These are phyloP conservation scores for Rutstroemia sp. DNA, from an alignment of 2,329 filamentous ascomycete species.

Conservation along the genomic window DNA sequence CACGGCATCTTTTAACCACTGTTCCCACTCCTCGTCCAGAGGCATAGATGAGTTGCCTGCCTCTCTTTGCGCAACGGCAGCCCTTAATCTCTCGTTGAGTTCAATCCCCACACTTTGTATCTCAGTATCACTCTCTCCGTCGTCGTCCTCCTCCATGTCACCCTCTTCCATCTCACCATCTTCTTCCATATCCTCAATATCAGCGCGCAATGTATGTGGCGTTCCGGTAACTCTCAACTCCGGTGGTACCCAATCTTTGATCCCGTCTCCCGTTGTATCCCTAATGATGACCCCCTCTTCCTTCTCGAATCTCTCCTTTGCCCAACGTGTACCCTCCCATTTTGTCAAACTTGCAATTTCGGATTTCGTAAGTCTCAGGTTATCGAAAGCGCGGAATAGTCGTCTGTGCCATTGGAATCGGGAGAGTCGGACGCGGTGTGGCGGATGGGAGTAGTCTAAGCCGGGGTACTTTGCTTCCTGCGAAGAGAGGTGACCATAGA, in stretches of 20 bases:
- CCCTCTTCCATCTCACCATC: slow-evolving; percentile 26
- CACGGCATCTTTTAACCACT: slow-evolving; percentile 65
- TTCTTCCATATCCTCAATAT: slow-evolving; percentile 30
- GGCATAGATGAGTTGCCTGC: slow-evolving; percentile 51
- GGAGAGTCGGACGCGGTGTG: slow-evolving; percentile 69
- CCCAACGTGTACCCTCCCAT: slow-evolving; percentile 81
- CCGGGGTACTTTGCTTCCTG: slow-evolving; percentile 77
- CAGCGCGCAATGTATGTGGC: slow-evolving; percentile 15
- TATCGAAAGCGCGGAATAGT: slow-evolving; percentile 70
- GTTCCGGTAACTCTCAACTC: slow-evolving; percentile 25
- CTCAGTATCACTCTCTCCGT: slow-evolving; percentile 44
- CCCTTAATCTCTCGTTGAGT: slow-evolving; percentile 57
- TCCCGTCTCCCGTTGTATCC: slow-evolving; percentile 65
- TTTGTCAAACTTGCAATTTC: slow-evolving; percentile 69
- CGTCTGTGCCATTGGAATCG: slow-evolving; percentile 71
- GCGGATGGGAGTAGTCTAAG: slow-evolving; percentile 66
- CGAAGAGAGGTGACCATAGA: slow-evolving; percentile 72
- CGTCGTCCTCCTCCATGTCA: slow-evolving; percentile 33
- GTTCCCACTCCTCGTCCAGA: slow-evolving; percentile 67
- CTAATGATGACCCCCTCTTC: slow-evolving; percentile 63
- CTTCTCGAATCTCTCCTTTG: slow-evolving; percentile 70
- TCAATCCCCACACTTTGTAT: slow-evolving; percentile 53
- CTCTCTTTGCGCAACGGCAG: slow-evolving; percentile 55
- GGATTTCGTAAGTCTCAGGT: slow-evolving; percentile 55
- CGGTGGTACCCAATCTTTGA: slow-evolving; percentile 53